Base-by-base conservation (phyloP, 108 stramenopile species). In the Skeletonema costatum region DNA sequence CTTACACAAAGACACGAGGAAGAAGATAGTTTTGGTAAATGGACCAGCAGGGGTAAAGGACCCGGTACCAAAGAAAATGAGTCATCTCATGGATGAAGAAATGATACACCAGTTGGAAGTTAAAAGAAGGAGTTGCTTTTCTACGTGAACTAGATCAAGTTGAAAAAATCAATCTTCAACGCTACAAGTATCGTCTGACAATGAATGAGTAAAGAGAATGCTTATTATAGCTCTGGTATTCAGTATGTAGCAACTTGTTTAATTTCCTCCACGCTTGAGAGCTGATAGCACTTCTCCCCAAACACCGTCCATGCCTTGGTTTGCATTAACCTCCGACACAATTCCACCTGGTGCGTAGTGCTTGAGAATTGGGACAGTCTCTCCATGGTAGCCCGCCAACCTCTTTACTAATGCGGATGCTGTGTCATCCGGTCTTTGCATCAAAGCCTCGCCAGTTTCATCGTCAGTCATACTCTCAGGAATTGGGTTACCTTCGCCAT, bases 361-460 rank as follows among this genome's bases (percentile, higher is more conserved):
- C 8, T 96, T 80, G 71, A 99, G 78, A 63, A 99, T 98, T 5
- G 98, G 98, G 35, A 94, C 87, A 38, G 99, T 99, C 87, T 98
- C 96, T 50, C 89, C 79, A 85, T 98, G 99, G 85, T 98, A 99
- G 21, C 90, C 89, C 50, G 80, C 68, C 88, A 99, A 88, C 60
- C 99, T 89, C 76, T 90, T 96, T 14, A 84, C 82, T 60, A 99
- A 85, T 36, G 96, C 98, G 5, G 85, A 77, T 21, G 92, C 94
- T 17, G 96, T 99, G 82, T 99, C 99, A 89, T 99, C 99, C 11
- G 88, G 83, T 51, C 99, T 94, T 74, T 97, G 97, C 87, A 98
- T 98, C 64, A 99, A 83, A 10, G 92, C 72, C 41, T 99, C 99
- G n/a, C 98, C 97, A 19, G 99, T 99, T 33, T 86, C 85, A 85